Base-by-base conservation (phyloP, 2,329 filamentous ascomycete species). In the Lizonia empirigonia region DNA sequence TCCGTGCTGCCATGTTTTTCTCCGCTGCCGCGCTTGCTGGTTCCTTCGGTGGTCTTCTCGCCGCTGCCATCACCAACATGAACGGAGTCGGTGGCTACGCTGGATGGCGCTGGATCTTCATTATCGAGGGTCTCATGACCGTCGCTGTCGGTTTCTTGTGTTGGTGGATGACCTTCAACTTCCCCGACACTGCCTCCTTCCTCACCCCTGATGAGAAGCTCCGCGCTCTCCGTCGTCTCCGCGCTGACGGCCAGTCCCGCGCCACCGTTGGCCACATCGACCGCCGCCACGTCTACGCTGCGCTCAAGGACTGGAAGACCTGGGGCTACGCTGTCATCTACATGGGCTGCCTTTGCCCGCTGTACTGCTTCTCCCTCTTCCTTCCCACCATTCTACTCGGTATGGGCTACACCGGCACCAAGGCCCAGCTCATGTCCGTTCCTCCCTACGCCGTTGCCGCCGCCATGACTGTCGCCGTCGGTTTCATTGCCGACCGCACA, bases 401-500 rank as follows among this genome's bases (percentile, higher is more conserved):
- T 23, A 70, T 72, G 70, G 70, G 82, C 5, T 84, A 88, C 74
- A 76, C 80, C 19, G 75, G 79, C 1, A 86, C 87, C 5, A 80
- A 74, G 22, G 83, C 87, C 0, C 89, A 93, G 68, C 80, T 93
- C 7, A 79, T 92, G 53, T 86, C 83, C 7, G 89, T 92, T 0
- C 89, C 89, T 0, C 89, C 89, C 0, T 93, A 94, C 65, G 88
- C 85, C 1, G 82, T 79, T 0, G 89, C 88, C 0, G 87, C 87
- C 2, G 63, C 88, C 2, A 60, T 91, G 22, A 93, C 90, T 0
- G 79, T 94, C 12, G 44, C 77, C 6, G 74, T 91, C 26, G 90
- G 92, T 0, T 91, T 85, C 64, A 73, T 89, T 41, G 90, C 91
- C 1, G 93, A 97, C 70, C 82, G 84, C 7, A 89, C 88, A 0